Conservation (phyloP, 2,329 filamentous ascomycete species). For the Fusarium sp. region DNA sequence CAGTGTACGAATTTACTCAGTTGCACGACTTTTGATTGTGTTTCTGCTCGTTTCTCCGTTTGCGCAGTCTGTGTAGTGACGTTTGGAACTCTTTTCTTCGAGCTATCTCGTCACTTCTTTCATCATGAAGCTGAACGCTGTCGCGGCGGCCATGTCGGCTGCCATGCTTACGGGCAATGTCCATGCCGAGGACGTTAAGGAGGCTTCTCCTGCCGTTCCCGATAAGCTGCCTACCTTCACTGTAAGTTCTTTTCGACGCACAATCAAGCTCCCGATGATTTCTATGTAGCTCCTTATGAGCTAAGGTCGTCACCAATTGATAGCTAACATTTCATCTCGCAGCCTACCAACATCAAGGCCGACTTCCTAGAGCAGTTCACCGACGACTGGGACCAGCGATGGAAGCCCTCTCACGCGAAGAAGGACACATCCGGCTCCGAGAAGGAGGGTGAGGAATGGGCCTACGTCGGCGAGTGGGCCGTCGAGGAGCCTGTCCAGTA, state of each 20-base stretch:
- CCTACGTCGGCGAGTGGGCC: conserved; percentile 95
- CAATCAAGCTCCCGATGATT: conserved; percentile 10
- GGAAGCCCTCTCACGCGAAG: conserved; percentile 96
- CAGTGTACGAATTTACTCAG: conserved; percentile 12
- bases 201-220: conserved; percentile 67
- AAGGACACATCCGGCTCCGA: conserved; percentile 84
- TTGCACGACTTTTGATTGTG: conserved; percentile 22
- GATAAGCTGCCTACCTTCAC: conserved; percentile 85
- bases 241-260: conserved; percentile 69
- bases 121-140: conserved; percentile 88
- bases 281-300: background rate
- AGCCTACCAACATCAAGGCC: conserved; percentile 91
- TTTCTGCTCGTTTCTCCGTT: conserved; percentile 6
- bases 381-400: conserved; percentile 93
- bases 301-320: conserved; percentile 32
- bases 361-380: conserved; percentile 99
- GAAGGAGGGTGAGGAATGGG: conserved; percentile 94
- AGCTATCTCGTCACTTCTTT: conserved; percentile 64
- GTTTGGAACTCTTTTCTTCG: conserved; percentile 21
- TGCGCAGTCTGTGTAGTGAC: conserved; percentile 48
- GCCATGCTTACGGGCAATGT: conserved; percentile 79
- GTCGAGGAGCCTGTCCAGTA: conserved; percentile 93
- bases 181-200: conserved; percentile 74
- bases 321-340: conserved; percentile 46
- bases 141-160: conserved; percentile 82